Evolutionary conservation across 78 protist genomes (phyloP).

Genomic region (Dictyostelium citrinum): DNA sequence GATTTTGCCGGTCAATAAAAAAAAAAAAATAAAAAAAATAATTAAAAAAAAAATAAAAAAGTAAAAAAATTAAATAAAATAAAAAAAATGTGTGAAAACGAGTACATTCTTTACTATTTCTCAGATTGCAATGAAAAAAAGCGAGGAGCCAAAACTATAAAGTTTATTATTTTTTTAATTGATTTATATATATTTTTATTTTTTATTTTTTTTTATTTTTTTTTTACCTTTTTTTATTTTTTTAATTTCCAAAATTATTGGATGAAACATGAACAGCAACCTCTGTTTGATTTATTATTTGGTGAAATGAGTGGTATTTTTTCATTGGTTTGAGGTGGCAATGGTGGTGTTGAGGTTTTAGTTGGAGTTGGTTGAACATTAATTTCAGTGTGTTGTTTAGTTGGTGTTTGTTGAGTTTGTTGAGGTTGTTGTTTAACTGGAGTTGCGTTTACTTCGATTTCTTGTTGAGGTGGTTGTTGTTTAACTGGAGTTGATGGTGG

Average conservation of each 20-base stretch:
- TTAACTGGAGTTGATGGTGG: slow-evolving; percentile 8
- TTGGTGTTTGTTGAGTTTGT: neutral
- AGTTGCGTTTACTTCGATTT: neutral
- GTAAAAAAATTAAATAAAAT: neutral
- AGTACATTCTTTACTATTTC: neutral
- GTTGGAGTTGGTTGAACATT: slow-evolving; percentile 33
- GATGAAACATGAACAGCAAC: slow-evolving; percentile 20
- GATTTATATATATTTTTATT: neutral
- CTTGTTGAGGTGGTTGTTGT: neutral
- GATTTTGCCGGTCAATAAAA: neutral
- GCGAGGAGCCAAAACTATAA: too few species aligned
- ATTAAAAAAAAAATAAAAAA: neutral
- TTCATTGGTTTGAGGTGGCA: slow-evolving; percentile 4
- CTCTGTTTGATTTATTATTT: neutral
- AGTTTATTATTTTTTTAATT: too few species aligned
- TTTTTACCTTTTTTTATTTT: neutral
- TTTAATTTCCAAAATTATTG: neutral
- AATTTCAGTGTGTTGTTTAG: neutral
- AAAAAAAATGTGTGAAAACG: too few species aligned
- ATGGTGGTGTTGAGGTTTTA: slow-evolving; percentile 1
- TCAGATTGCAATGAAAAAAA: neutral
- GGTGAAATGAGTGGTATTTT: slow-evolving; percentile 15
- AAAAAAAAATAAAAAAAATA: neutral
- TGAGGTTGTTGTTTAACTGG: slow-evolving; percentile 16
- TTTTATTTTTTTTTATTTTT: neutral